A percentile compares a stretch with the other conserved stretches of the same genome.
Conservation (phyloP, 257 asterid species). For the Penstemon davidsonii region DNA sequence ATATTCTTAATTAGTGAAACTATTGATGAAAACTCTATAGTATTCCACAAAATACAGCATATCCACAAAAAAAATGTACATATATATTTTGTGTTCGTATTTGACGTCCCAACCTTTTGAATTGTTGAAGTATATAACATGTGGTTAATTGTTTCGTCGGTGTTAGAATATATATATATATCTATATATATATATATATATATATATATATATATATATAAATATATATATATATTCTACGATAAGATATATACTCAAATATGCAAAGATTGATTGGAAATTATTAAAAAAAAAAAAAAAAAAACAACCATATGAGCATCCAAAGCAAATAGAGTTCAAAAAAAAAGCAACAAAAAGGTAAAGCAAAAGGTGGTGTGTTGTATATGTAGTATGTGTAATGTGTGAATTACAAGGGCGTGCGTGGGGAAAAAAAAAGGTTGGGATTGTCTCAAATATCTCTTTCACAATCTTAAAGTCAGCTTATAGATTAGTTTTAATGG, state of each 20-base stretch:
- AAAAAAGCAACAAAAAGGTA: slow-evolving; percentile 44
- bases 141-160: too few species aligned
- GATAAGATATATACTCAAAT: neutral
- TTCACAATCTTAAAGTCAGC: slow-evolving; percentile 34
- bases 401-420: slow-evolving; percentile 41
- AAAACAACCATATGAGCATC: slow-evolving; percentile 39
- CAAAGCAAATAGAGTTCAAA: slow-evolving; percentile 36
- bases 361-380: slow-evolving; percentile 27
- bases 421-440: slow-evolving; percentile 39
- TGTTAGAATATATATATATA: too few species aligned
- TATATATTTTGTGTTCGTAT: too few species aligned
- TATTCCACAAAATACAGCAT: too few species aligned
- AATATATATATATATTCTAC: neutral
- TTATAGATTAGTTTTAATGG: slow-evolving; percentile 37
- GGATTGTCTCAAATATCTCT: slow-evolving; percentile 38
- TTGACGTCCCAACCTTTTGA: too few species aligned
- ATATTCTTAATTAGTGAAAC: too few species aligned
- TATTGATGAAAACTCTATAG: too few species aligned
- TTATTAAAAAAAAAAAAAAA: neutral
- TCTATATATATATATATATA: too few species aligned
- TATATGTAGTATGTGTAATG: slow-evolving; percentile 11
- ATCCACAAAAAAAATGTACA: too few species aligned
- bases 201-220: too few species aligned
- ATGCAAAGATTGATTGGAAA: neutral
- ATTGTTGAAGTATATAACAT: too few species aligned